Evolutionary conservation across 2,329 filamentous ascomycete species (phyloP).

Genomic region (Hypocreales sp.): DNA sequence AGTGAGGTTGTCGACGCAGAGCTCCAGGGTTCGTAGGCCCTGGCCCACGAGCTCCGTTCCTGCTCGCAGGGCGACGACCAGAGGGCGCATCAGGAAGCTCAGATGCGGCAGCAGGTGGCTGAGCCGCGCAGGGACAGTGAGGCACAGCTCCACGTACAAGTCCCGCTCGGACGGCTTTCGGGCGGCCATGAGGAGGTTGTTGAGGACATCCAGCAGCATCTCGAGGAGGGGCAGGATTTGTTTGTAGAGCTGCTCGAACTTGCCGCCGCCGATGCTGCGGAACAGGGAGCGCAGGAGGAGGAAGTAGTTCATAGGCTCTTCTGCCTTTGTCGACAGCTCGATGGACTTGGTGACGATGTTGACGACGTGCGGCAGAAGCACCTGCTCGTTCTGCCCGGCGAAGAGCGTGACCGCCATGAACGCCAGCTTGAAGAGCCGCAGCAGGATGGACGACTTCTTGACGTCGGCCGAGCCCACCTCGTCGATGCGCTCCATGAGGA

Average conservation of each 20-base stretch:
- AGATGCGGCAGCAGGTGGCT: slow-evolving; percentile 92
- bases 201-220: slow-evolving; percentile 94
- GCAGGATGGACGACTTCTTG: slow-evolving; percentile 79
- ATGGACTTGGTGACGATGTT: slow-evolving; percentile 97
- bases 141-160: slow-evolving; percentile 88
- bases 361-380: slow-evolving; percentile 87
- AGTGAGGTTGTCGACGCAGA: slow-evolving; percentile 96
- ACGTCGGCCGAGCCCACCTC: slow-evolving; percentile 87
- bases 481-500: slow-evolving; percentile 91
- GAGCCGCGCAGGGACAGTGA: slow-evolving; percentile 86
- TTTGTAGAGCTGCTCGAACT: slow-evolving; percentile 97
- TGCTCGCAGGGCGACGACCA: slow-evolving; percentile 87
- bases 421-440: slow-evolving; percentile 91
- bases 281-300: slow-evolving; percentile 83
- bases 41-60: slow-evolving; percentile 91
- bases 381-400: slow-evolving; percentile 84
- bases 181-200: slow-evolving; percentile 82
- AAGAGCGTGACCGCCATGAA: slow-evolving; percentile 99
- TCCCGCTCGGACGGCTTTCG: slow-evolving; percentile 83
- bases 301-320: slow-evolving; percentile 99
- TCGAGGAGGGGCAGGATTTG: slow-evolving; percentile 91
- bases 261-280: slow-evolving; percentile 87
- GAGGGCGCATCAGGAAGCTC: slow-evolving; percentile 89
- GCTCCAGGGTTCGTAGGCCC: slow-evolving; percentile 78
- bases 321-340: slow-evolving; percentile 83